Evolutionary conservation across 2,329 filamentous ascomycete species (phyloP), one percentile per base, ranked within the genome.

Genomic region (Xylaria multiplex): DNA sequence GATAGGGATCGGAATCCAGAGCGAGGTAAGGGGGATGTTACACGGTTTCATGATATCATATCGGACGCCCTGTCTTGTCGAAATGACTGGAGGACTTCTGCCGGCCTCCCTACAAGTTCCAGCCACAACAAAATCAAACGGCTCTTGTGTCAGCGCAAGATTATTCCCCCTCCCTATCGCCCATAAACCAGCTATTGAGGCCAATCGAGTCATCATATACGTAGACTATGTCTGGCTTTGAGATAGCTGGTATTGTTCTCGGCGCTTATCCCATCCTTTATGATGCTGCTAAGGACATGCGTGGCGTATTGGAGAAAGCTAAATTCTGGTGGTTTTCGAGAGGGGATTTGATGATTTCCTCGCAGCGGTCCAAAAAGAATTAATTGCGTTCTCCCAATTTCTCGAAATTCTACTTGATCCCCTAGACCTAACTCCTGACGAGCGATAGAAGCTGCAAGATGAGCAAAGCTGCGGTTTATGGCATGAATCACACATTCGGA

Each of bases 321-420:
- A 56, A 42, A 30, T 6, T n/a, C 35, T 43, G 53, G 53, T 43
- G 53, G 53, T 45, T 42, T 56, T 56, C 16, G 53, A 56, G 40
- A 45, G 35, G 7, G 16, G 2, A 45, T 43, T 56, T 35, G 53
- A 43, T 27, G 40, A 56, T n/a, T 56, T 56, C 16, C 19, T 56
- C 16, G 43, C 40, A 16, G 53, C 16, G 35, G 22, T 43, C 16
- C 32, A 56, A 2, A 56, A 45, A 56, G 53, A 56, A 45, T 45
- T 27, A 1, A 13, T 56, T 16, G 11, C 35, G 14, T 56, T 56
- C 19, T 56, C 53, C 35, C 53, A 56, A 35, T 43, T 42, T 45
- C 53, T 56, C 6, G 53, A 56, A 9, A 43, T 43, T 43, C 9
- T 56, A 19, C 19, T 56, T 7, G 53, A 56, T 56, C 40, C 53